phyloP scores from a whole-genome alignment of 176 grass and related monocot genomes.

The Zea luxurians region DNA sequence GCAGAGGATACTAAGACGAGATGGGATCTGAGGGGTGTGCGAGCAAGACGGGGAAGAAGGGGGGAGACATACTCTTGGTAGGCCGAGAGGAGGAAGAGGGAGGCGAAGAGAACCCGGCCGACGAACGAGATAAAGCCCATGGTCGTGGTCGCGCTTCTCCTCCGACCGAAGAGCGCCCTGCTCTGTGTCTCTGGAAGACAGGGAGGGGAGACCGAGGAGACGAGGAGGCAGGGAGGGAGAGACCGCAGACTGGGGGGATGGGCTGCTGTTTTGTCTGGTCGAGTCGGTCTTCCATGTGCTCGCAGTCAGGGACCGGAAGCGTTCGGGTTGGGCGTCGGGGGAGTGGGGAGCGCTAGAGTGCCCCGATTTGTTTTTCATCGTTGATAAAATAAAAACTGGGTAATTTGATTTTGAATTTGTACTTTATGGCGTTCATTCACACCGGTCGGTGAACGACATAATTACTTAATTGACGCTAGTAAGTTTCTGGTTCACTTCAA shows the following conservation, averaged over 20 bases:
- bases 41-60: not conserved
- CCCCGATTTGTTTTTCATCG: no score
- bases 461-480: no score
- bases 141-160: slow-evolving; percentile 10
- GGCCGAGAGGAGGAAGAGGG: slow-evolving; percentile 76
- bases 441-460: no score
- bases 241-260: not conserved
- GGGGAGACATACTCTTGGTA: slow-evolving; percentile 62
- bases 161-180: not conserved
- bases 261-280: not conserved
- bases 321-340: no score
- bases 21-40: not conserved
- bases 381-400: no score
- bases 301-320: not conserved
- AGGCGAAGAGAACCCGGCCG: slow-evolving; percentile 74
- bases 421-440: no score
- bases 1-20: not conserved
- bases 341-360: no score
- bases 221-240: not conserved
- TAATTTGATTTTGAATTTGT: no score
- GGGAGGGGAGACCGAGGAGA: not conserved
- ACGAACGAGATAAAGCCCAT: slow-evolving; percentile 82
- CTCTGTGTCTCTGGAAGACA: not conserved
- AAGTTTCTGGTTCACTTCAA: no score
- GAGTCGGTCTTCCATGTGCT: slow-evolving; percentile 6